phyloP scores from a whole-genome alignment of 2,329 filamentous ascomycete genomes.

The Penicillium olsonii region DNA sequence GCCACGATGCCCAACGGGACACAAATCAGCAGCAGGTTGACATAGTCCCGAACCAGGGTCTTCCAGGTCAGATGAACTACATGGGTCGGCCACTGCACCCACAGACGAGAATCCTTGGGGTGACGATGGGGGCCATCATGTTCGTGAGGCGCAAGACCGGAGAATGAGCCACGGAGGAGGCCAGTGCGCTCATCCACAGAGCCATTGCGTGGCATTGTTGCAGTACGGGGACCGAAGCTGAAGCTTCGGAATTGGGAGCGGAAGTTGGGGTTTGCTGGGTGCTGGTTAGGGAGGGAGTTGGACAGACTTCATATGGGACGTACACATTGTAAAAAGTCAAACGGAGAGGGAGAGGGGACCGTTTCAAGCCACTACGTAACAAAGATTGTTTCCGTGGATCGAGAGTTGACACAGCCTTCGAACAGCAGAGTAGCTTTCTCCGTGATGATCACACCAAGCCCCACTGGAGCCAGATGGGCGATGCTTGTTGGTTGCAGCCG shows the following conservation, averaged over 20 bases:
- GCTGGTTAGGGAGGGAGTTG: background rate
- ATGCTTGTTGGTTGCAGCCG: background rate
- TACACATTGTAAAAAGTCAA: conserved; percentile 7
- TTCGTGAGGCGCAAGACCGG: conserved; percentile 17
- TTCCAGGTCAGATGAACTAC: conserved; percentile 45
- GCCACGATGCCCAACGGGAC: conserved; percentile 65
- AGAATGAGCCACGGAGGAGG: conserved; percentile 30
- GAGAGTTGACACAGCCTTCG: conserved; percentile 10
- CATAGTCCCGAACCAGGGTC: conserved; percentile 53
- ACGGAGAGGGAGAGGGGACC: conserved; percentile 7
- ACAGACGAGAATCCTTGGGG: conserved; percentile 39
- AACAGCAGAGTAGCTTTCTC: background rate
- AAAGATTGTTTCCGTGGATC: background rate
- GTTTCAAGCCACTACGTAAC: conserved; percentile 20
- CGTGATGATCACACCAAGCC: conserved; percentile 5
- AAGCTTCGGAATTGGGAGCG: conserved; percentile 32
- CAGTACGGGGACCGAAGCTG: conserved; percentile 27
- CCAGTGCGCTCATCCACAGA: conserved; percentile 36
- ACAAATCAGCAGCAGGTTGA: conserved; percentile 64
- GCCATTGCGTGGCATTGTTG: conserved; percentile 38
- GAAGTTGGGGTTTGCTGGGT: conserved; percentile 29
- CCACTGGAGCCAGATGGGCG: background rate
- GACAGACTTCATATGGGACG: background rate
- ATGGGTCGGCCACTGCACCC: conserved; percentile 43
- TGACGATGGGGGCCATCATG: conserved; percentile 24